Evolutionary conservation across 768 basidiomycete genomes (phyloP).

Genomic region (Naematelia aurantialba): DNA sequence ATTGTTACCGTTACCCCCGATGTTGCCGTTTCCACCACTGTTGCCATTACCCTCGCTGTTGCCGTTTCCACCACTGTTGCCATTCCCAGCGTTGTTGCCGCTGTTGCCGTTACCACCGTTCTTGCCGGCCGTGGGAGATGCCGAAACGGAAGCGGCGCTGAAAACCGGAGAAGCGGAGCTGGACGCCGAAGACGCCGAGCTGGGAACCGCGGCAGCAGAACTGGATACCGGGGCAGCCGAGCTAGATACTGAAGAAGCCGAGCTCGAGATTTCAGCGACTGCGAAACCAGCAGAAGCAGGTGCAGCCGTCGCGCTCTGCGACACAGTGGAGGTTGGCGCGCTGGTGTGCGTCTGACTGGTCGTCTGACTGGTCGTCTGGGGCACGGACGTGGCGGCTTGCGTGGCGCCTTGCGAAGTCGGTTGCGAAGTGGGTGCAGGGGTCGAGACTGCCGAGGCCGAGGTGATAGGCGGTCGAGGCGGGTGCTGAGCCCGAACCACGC

Average conservation of each 20-base stretch:
- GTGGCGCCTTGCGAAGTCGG: no score
- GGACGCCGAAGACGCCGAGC: no score
- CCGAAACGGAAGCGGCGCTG: no score
- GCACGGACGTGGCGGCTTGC: no score
- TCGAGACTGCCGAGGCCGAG: background rate
- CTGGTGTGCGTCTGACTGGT: background rate
- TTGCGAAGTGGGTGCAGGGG: background rate
- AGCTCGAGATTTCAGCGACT: background rate
- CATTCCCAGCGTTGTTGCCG: background rate
- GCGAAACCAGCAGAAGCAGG: conserved; percentile 3
- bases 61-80: background rate
- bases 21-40: background rate
- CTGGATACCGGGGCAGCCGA: no score
- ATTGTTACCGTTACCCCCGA: background rate
- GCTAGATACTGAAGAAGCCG: background rate
- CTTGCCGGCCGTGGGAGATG: background rate
- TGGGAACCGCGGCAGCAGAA: no score
- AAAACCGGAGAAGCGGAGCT: no score
- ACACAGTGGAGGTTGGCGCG: background rate
- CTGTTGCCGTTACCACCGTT: conserved; percentile 2
- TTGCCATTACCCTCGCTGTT: background rate
- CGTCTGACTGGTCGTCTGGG: background rate
- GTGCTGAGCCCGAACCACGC: background rate
- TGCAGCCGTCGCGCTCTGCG: conserved; percentile 1
- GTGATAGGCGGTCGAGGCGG: background rate